Conservation (phyloP, 2,329 filamentous ascomycete genomes). For the Fusarium nodosum region DNA sequence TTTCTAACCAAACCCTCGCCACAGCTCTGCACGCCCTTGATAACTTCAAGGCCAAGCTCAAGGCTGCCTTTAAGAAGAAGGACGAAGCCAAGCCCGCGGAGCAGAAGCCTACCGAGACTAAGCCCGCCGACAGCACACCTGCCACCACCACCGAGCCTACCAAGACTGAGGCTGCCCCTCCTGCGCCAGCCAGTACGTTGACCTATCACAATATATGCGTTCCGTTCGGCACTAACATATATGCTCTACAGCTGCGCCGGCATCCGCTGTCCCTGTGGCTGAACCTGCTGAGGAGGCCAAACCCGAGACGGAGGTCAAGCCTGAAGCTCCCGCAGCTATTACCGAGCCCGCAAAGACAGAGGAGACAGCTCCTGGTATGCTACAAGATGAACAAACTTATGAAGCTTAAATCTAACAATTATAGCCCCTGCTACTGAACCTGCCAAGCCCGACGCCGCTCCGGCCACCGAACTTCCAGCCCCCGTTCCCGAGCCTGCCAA, state of each 20-base stretch:
- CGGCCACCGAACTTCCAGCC: conserved; percentile 49
- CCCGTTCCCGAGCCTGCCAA: conserved; percentile 49
- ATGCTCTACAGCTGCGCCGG: conserved; percentile 42
- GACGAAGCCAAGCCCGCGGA: conserved; percentile 44
- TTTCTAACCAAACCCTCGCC: conserved; percentile 43
- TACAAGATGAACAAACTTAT: background rate
- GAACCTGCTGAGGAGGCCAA: conserved; percentile 51
- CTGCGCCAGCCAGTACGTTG: conserved; percentile 52
- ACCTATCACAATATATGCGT: conserved; percentile 5
- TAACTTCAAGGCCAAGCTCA: conserved; percentile 69
- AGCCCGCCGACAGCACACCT: conserved; percentile 39
- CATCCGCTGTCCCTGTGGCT: conserved; percentile 40
- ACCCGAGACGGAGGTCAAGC: conserved; percentile 46
- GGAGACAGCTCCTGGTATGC: conserved; percentile 43
- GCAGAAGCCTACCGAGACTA: conserved; percentile 40
- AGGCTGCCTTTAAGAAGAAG: conserved; percentile 66
- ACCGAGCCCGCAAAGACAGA: conserved; percentile 47
- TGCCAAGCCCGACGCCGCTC: conserved; percentile 49
- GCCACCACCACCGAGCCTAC: conserved; percentile 52
- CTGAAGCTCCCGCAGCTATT: conserved; percentile 48
- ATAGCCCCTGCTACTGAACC: conserved; percentile 48
- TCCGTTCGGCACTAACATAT: conserved; percentile 25
- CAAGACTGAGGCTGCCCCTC: conserved; percentile 54
- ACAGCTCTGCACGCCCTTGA: conserved; percentile 65
- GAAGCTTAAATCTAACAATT: conserved; percentile 6